These are phyloP conservation scores for Oropetium thomaeum DNA, from an alignment of 176 grass and related monocot genomes.

Conservation along the genomic window DNA sequence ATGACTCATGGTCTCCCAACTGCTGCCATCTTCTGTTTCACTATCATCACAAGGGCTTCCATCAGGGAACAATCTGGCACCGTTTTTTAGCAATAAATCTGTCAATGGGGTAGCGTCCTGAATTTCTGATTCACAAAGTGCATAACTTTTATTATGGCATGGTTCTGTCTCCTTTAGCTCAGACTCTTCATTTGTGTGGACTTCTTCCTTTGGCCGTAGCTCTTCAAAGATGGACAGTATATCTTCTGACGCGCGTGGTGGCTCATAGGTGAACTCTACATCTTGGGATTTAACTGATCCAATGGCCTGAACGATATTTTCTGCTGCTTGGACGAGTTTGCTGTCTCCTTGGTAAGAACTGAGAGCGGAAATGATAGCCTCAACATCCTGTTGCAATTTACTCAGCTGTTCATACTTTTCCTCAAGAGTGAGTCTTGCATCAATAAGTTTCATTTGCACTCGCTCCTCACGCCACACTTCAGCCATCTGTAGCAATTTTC, in stretches of 20 bases:
- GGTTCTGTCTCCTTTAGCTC: slow-evolving; percentile 37
- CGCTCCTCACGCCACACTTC: slow-evolving; percentile 94
- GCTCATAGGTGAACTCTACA: slow-evolving; percentile 64
- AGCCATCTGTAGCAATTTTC: slow-evolving; percentile 88
- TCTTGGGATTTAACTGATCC: slow-evolving; percentile 42
- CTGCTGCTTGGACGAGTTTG: slow-evolving; percentile 35
- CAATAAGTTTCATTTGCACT: slow-evolving; percentile 94
- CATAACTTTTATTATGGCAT: slow-evolving; percentile 34
- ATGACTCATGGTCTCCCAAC: slow-evolving; percentile 82
- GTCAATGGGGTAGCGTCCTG: slow-evolving; percentile 33
- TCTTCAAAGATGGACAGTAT: slow-evolving; percentile 83
- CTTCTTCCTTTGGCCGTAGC: slow-evolving; percentile 34
- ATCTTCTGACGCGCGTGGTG: slow-evolving; percentile 66
- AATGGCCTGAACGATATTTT: slow-evolving; percentile 49
- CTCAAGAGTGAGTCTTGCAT: slow-evolving; percentile 87
- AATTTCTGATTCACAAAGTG: slow-evolving; percentile 43
- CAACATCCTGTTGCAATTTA: slow-evolving; percentile 55
- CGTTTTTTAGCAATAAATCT: slow-evolving; percentile 61
- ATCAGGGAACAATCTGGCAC: slow-evolving; percentile 44
- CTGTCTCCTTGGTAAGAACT: slow-evolving; percentile 34
- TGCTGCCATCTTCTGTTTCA: slow-evolving; percentile 59
- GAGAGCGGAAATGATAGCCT: slow-evolving; percentile 40
- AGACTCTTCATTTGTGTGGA: neutral
- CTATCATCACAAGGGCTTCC: slow-evolving; percentile 41
- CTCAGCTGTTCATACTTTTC: slow-evolving; percentile 67